Evolutionary conservation across 176 grass and related monocot genomes (phyloP), one percentile per base, ranked within the genome.

Genomic region (Eragrostis nindensis): DNA sequence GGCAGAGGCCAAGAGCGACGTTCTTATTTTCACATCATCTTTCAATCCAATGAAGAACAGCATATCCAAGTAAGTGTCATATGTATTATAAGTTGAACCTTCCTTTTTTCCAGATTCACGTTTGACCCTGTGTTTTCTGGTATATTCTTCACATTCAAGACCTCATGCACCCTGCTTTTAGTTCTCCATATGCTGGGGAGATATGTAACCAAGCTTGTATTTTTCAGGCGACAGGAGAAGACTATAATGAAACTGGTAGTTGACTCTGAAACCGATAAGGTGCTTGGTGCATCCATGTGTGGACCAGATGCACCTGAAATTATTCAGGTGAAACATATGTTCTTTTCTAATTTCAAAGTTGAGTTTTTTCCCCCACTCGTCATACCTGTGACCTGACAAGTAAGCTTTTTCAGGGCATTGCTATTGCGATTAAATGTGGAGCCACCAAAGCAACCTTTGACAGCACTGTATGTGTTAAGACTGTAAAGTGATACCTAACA

Each of bases 41-140:
- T 98, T 98, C 83, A 98, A 86, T 22, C 96, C 96, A 53, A 95
- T 98, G 96, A 98, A 89, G 82, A 95, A 98, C 78, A 93, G 90
- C 65, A 98, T 98, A 77, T 98, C 96, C 68, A 91, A 91, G 95
- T 98, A 91, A 87, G 83, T 50, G 49, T 25, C 41, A 25, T 71
- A 13, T 25, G 12, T 56, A 32, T 14, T 11, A 3, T 1, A 21
- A 78, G 24, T 42, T 62, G 26, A 19, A 0, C 25, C n/a, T n/a
- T n/a, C n/a, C 10, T 48, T 50, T 30, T 57, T 60, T 49, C 55
- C 21, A 44, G 0, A 26, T 29, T 11, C 15, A 60, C 2, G n/a
- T 55, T 67, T 64, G 66, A 66, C 19, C 8, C 53, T 47, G 6
- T 15, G 14, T 32, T 26, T 1, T 44, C 18, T 59, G 21, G 16